Evolutionary conservation across 1,284 basidiomycete genomes (phyloP), one percentile per base, ranked within the genome.

Genomic region (Boletus hoseneyae): DNA sequence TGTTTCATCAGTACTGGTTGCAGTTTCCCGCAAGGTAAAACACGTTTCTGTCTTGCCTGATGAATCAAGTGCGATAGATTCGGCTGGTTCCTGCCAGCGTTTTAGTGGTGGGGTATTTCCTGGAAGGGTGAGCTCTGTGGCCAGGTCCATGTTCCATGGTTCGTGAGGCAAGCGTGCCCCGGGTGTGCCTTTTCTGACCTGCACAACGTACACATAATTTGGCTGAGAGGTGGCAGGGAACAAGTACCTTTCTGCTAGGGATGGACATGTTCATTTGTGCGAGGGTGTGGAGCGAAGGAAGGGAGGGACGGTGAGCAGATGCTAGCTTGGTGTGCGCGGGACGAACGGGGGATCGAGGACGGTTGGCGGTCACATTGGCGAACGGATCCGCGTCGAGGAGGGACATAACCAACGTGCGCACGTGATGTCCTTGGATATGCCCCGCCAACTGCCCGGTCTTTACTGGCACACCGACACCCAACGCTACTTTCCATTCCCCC

Each of bases 331-430:
- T 78, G 56, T 79, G 64, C 7, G 23, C 23, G 7, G 23, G 23
- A 7, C 23, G 23, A 25, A 25, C 23, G 2, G 23, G 7, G 6
- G 23, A 25, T 25, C 23, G 23, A 25, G 23, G 23, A 25, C 23
- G 23, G 7, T 6, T 25, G 5, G 23, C 23, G 4, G 23, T 25
- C 23, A 25, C 5, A 54, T 79, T 77, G 32, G 85, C 85, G 56
- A 87, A 87, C 4, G 85, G 85, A 59, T 87, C 85, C 46, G 82
- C 80, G 59, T 86, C 85, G 16, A 85, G 70, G 13, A 78, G 77
- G 11, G 51, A 50, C 29, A 30, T 30, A 13, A 11, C 29, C 2
- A 13, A 30, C 3, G 12, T 11, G 6, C 4, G 29, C 29, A 30
- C 29, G 29, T 30, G 29, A 30, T 30, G 3, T 30, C 29, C 10